Base-by-base conservation (phyloP, 179 eudicot species). In the Drosera spatulata region DNA sequence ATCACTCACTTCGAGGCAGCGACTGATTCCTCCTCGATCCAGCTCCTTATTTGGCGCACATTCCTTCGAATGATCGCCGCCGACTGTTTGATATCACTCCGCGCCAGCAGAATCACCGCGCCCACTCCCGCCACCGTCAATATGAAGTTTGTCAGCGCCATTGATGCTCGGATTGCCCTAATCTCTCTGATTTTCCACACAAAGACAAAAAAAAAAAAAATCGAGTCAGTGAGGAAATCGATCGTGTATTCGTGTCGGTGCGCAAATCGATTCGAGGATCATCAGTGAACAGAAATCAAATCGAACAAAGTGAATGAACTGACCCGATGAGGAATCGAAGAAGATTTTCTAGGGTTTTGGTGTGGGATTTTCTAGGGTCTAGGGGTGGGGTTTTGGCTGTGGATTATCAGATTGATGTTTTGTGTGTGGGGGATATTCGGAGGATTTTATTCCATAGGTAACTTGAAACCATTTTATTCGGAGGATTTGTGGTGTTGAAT, bases 81-180 rank as follows among this genome's bases (percentile, higher is more conserved):
- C 40, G 76, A 66, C 2, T 59, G 42, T 46, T 63, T 72, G 61
- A 72, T 65, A 55, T 72, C 76, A 39, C 65, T 72, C 2, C 71
- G 62, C 39, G 63, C 68, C 49, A 67, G 59, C 2, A 72, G 72
- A 1, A 72, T 42, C 55, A 59, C 71, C 57, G 71, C 76, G 68
- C 67, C 43, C 4, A 72, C 71, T 2, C 71, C 76, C 0, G 61
- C 76, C 53, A 72, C 76, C 12, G 72, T 72, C 15, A 72, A 44
- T 39, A 72, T 48, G 61, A 72, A 72, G 62, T 63, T 72, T 8
- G 76, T 72, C 58, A 72, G 59, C 40, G 76, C 71, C 76, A 72
- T 72, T 58, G 64, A 43, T 58, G 11, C 53, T 67, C 51, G 56
- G 49, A 38, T 33, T 41, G 46, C 10, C 13, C 39, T 9, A 12